These are phyloP conservation scores for Tylopilus balloui DNA, from an alignment of 768 basidiomycete genomes.

Conservation along the genomic window DNA sequence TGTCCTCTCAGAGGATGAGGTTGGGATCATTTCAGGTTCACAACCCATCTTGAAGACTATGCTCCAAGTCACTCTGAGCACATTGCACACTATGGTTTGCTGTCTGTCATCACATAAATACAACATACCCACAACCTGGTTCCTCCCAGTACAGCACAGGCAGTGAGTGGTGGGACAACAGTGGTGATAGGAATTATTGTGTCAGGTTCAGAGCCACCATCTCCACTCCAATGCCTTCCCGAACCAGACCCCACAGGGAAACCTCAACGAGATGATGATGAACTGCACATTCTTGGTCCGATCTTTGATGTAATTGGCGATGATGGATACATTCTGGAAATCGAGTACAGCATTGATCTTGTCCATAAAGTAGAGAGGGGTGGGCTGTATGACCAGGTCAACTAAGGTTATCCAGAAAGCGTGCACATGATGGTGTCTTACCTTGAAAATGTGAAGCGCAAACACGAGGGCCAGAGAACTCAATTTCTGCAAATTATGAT, in stretches of 20 bases:
- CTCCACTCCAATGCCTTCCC: neutral
- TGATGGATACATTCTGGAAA: constrained; percentile 97
- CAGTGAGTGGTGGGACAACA: constrained; percentile 95
- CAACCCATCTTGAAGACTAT: constrained; percentile 70
- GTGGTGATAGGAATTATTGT: constrained; percentile 70
- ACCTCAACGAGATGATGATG: constrained; percentile 97
- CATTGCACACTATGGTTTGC: constrained; percentile 59
- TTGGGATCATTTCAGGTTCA: constrained; percentile 61
- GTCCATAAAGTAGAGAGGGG: constrained; percentile 98
- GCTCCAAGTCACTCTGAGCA: constrained; percentile 42
- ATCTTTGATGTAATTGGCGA: constrained; percentile 98
- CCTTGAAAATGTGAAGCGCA: constrained; percentile 96
- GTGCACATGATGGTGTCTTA: constrained; percentile 24
- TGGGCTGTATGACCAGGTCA: constrained; percentile 53
- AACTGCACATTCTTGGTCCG: constrained; percentile 98
- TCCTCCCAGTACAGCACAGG: constrained; percentile 36
- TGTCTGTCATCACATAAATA: constrained; percentile 42
- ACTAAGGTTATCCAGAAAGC: neutral
- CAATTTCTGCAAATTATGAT: constrained; percentile 54
- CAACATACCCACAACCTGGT: constrained; percentile 16
- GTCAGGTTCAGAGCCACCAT: constrained; percentile 50
- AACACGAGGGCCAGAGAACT: constrained; percentile 97
- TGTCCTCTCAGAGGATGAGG: constrained; percentile 5
- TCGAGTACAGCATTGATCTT: constrained; percentile 95
- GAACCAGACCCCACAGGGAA: constrained; percentile 17